Evolutionary conservation across 177 flowering plant species (phyloP), one percentile per base, ranked within the genome.

Genomic region (Vitis hybrid): DNA sequence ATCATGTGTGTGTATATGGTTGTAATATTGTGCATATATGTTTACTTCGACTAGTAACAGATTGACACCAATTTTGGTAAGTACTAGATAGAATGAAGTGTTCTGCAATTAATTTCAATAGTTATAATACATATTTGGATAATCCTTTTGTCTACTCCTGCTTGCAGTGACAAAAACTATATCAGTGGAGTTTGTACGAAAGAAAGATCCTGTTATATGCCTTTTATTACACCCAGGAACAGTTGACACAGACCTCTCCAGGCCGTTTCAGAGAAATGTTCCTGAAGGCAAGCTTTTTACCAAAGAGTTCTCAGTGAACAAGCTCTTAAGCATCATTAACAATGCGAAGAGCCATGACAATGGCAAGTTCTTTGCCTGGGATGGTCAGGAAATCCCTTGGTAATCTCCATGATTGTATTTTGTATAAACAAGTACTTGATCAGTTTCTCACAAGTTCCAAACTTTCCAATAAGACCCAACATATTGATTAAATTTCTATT

Each of bases 281-380:
- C 86, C 92, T 0, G 60, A 84, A 75, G 91, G 75, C 51, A 95
- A 93, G 83, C 97, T 95, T 60, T 93, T 95, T 85, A 85, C 97
- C 19, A 89, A 77, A 72, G 97, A 91, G 69, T 93, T 84, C 79
- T 95, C 97, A 20, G 98, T 91, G 64, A 85, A 88, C 78, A 90
- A 87, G 80, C 93, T 95, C 56, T 72, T 95, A 64, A 67, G 75
- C 76, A 91, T 95, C 66, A 93, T 93, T 45, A 67, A 87, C 76
- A 83, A 76, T 53, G 87, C 81, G 29, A 90, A 84, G 71, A 75
- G 52, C 8, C 75, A 79, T 10, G 97, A 95, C 70, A 95, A 93
- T 68, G 99, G 99, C 55, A 93, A 95, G 78, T 95, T 93, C 76
- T 93, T 89, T 77, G 98, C 98, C 18, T 95, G 99, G 99, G 98